Evolutionary conservation across 2,329 filamentous ascomycete genomes (phyloP).

Genomic region (Colletotrichum simmondsii): DNA sequence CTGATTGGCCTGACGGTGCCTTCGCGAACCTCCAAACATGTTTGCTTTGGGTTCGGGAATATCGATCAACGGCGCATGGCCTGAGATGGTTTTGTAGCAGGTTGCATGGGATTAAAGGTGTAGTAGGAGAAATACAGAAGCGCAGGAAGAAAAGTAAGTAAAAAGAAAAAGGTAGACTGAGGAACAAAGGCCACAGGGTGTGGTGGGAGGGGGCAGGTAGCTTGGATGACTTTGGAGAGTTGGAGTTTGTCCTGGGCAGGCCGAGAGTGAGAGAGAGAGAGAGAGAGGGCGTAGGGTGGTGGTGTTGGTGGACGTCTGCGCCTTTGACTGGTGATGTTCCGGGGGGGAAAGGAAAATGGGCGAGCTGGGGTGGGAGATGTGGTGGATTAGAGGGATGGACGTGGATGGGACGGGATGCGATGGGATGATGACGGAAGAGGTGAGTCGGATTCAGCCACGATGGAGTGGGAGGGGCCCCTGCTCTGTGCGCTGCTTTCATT

Average conservation of each 20-base stretch:
- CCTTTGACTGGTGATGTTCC: constrained; percentile 18
- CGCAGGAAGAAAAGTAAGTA: not conserved
- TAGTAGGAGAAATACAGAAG: not conserved
- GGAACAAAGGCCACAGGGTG: not conserved
- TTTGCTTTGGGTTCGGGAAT: constrained; percentile 38
- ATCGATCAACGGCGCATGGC: constrained; percentile 37
- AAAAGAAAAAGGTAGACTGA: not conserved
- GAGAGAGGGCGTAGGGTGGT: not conserved
- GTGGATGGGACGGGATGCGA: constrained; percentile 26
- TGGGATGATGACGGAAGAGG: constrained; percentile 35
- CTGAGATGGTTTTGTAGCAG: constrained; percentile 38
- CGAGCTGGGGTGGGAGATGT: constrained; percentile 4
- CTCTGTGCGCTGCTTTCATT: constrained; percentile 16
- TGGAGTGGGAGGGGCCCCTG: constrained; percentile 10
- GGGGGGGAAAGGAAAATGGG: not conserved
- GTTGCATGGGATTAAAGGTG: constrained; percentile 18
- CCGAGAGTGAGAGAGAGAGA: not conserved
- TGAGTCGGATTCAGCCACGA: constrained; percentile 28
- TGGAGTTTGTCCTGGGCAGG: not conserved
- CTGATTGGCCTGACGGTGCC: constrained; percentile 58
- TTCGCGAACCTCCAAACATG: constrained; percentile 64
- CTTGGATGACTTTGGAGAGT: not conserved
- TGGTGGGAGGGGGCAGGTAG: not conserved
- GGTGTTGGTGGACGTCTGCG: not conserved
- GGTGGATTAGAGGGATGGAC: constrained; percentile 17